A percentile compares a stretch with the other conserved stretches of the same genome.
phyloP scores from a whole-genome alignment of 768 basidiomycete species.

The Suillus fuscotomentosus region DNA sequence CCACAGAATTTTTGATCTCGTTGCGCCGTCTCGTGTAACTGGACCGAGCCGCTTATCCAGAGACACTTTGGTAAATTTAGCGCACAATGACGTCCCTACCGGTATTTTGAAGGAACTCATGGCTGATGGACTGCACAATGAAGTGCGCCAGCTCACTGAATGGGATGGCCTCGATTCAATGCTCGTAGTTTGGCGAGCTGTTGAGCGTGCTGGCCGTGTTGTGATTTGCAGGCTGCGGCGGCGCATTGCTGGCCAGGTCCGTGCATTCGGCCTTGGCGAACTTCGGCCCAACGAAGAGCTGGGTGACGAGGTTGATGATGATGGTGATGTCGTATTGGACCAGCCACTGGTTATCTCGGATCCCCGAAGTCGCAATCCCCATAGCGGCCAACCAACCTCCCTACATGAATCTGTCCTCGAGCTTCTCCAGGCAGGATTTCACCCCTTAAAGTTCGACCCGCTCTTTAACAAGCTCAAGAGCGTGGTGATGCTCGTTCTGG shows the following conservation, averaged over 20 bases:
- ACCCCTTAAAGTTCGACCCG: slow-evolving; percentile 36
- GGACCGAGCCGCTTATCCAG: slow-evolving; percentile 42
- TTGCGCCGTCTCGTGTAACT: slow-evolving; percentile 46
- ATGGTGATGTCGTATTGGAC: slow-evolving; percentile 1
- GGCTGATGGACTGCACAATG: slow-evolving; percentile 45
- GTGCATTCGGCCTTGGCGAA: slow-evolving; percentile 55
- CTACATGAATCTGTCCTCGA: slow-evolving; percentile 50
- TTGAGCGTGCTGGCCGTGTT: slow-evolving; percentile 49
- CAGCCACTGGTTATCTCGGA: slow-evolving; percentile 1
- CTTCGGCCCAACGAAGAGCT: slow-evolving; percentile 36
- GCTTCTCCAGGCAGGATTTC: slow-evolving; percentile 65
- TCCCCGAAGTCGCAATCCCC: slow-evolving; percentile 7
- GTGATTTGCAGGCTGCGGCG: slow-evolving; percentile 43
- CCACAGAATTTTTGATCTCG: slow-evolving; percentile 64
- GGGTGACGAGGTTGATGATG: slow-evolving; percentile 28
- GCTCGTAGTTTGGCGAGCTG: slow-evolving; percentile 47
- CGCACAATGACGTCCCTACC: slow-evolving; percentile 53
- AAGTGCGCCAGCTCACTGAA: slow-evolving; percentile 47
- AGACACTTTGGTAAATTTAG: slow-evolving; percentile 62
- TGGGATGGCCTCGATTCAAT: slow-evolving; percentile 51
- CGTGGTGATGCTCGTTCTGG: slow-evolving; percentile 44
- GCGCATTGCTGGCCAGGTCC: slow-evolving; percentile 45
- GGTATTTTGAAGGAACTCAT: slow-evolving; percentile 46
- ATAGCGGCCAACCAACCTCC: slow-evolving; percentile 23
- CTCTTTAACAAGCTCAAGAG: slow-evolving; percentile 49